Conservation (phyloP, 805 yeast species). For the Monosporozyma aerobia region DNA sequence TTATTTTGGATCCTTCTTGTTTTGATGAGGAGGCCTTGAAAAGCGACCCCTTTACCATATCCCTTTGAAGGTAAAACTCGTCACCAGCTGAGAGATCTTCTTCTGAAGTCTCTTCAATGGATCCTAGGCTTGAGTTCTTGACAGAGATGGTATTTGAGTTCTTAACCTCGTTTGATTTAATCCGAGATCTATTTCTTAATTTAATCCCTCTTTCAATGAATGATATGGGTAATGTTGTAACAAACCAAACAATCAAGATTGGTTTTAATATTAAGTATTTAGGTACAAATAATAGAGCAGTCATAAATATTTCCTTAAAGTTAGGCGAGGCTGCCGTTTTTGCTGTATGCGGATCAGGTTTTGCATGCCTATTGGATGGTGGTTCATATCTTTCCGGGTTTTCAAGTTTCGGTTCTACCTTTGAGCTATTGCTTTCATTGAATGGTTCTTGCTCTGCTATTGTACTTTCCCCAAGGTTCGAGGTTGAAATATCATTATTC, state of each 20-base stretch:
- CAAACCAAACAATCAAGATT: conserved; percentile 37
- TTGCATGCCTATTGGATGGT: not conserved
- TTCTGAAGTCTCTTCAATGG: conserved; percentile 10
- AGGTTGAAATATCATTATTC: not conserved
- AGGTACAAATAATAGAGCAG: conserved; percentile 39
- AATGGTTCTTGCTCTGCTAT: not conserved
- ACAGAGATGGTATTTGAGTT: not conserved
- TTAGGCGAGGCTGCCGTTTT: not conserved
- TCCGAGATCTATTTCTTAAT: conserved; percentile 7
- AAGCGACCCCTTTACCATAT: conserved; percentile 27
- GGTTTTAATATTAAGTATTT: conserved; percentile 46
- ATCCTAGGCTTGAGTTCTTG: not conserved
- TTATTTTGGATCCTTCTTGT: not conserved
- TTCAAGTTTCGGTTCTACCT: not conserved
- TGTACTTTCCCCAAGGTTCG: not conserved
- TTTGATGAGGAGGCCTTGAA: conserved; percentile 8
- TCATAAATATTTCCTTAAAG: conserved; percentile 9
- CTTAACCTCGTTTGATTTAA: not conserved
- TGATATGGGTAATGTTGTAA: conserved; percentile 50
- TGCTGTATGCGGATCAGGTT: not conserved
- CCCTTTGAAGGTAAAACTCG: conserved; percentile 24
- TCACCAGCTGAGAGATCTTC: conserved; percentile 25
- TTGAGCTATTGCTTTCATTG: not conserved
- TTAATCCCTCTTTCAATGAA: conserved; percentile 28
- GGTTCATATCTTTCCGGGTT: not conserved